phyloP scores from a whole-genome alignment of 1,139 yeast species.

The Petasospora rhodanensis region DNA sequence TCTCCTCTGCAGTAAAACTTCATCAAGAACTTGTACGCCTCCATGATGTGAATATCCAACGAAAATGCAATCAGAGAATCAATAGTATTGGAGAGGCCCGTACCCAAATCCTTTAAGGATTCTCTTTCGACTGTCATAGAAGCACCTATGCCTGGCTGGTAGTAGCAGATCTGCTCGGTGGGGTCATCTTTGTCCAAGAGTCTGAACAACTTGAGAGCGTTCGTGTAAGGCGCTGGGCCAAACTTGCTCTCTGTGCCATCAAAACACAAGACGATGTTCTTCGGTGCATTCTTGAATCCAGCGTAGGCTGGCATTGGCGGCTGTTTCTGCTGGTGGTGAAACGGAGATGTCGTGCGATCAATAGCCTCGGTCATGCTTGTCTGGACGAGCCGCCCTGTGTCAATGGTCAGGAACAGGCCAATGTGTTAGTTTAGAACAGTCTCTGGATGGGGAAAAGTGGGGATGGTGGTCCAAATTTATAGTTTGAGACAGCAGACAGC shows the following conservation, averaged over 20 bases:
- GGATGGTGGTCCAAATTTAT: too few species aligned
- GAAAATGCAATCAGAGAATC: conserved; percentile 54
- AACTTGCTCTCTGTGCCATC: conserved; percentile 62
- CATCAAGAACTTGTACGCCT: conserved; percentile 52
- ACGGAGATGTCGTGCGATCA: too few species aligned
- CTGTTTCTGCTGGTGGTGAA: too few species aligned
- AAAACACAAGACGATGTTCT: conserved; percentile 49
- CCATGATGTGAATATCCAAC: conserved; percentile 48
- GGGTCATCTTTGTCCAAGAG: conserved; percentile 43
- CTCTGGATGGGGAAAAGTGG: too few species aligned
- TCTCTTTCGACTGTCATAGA: conserved; percentile 39
- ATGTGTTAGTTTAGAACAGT: too few species aligned
- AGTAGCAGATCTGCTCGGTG: conserved; percentile 46
- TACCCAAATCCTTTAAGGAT: conserved; percentile 21
- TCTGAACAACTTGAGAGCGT: conserved; percentile 49
- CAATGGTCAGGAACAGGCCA: too few species aligned
- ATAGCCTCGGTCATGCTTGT: too few species aligned
- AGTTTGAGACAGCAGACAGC: too few species aligned
- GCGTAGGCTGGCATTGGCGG: too few species aligned
- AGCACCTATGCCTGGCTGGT: conserved; percentile 65
- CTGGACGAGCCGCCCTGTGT: too few species aligned
- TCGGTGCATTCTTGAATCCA: conserved; percentile 13
- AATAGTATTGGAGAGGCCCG: conserved; percentile 25
- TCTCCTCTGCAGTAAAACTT: conserved; percentile 45
- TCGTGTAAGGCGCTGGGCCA: conserved; percentile 52